Evolutionary conservation across 1,284 basidiomycete species (phyloP), one percentile per base, ranked within the genome.

Genomic region (Heterobasidion parviporum): DNA sequence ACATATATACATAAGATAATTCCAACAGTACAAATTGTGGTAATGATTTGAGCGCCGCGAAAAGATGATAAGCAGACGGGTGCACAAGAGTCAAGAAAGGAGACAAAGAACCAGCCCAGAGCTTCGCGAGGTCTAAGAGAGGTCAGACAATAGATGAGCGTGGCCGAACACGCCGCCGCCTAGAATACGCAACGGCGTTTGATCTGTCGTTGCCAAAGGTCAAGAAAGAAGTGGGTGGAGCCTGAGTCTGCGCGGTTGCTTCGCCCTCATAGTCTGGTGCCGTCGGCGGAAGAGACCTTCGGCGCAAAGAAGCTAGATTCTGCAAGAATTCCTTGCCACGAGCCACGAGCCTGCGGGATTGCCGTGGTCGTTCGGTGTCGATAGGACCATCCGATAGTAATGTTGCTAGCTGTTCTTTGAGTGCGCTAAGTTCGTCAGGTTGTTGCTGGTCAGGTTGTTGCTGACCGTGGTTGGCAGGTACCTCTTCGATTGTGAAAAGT

Each of bases 201-300:
- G 53, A 34, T 6, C 32, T 45, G n/a, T 32, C 16, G 34, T 44
- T 34, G 20, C 36, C 53, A 20, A 54, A 45, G 34, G 45, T 45
- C n/a, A 54, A 34, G 34, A 54, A 54, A 26, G 53, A 54, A 3
- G 53, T 54, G 3, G 53, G 53, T 26, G 26, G 26, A 26, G 26
- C 26, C 26, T 26, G 26, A 26, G 26, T 26, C 8, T 45, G 34
- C 10, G n/a, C 50, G 16, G 6, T 48, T 48, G 47, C n/a, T 32
- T 26, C 6, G 6, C 9, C 16, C 47, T 32, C 26, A 26, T 20
- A 16, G 20, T 18, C 47, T 20, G 3, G 18, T 14, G 47, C 8
- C 26, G 47, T 18, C 26, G 20, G 47, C 0, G 38, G 12, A n/a
- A 41, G 10, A 41, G 38, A 41, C n/a, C n/a, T 41, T 41, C 38